Base-by-base conservation (phyloP, 2,329 filamentous ascomycete species). In the Pseudocercospora musae region DNA sequence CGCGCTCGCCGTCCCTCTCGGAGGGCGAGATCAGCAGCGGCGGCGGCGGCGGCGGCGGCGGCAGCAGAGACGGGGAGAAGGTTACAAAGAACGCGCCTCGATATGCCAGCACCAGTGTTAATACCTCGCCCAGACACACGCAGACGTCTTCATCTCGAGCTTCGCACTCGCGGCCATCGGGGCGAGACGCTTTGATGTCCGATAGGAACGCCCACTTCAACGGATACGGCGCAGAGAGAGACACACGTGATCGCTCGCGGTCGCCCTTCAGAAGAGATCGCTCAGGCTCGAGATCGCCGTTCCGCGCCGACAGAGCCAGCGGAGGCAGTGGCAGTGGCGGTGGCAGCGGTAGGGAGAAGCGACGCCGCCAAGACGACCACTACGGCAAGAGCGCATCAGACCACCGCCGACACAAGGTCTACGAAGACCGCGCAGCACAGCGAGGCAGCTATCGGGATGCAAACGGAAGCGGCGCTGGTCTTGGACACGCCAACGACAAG, bases 21-120 rank as follows among this genome's bases (percentile, higher is more conserved):
- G 91, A 96, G 80, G 91, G 92, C 80, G 92, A 96, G 82, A 92
- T 94, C 78, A 66, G 64, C 48, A 52, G 48, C 11, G 10, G 44
- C 68, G 85, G 85, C 80, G 83, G 84, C 79, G 84, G 82, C 83
- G 84, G 86, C 23, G 7, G 29, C 29, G 10, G 44, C 44, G 48
- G 44, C 68, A 85, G 85, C 80, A 83, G 84, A 79, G 84, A 82
- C 83, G 84, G 86, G 80, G 83, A 86, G 80, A 95, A 95, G 91
- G 91, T 89, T 91, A 89, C 79, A 79, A 82, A 89, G 88, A 86
- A 88, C 62, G 66, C 70, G 84, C 82, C 84, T 84, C 84, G 84
- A 78, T 80, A 85, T 84, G 86, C 88, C 85, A 85, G 87, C 89
- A 88, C 82, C 86, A 87, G 85, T 86, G 88, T 96, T 96, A 90